Conservation (phyloP, 2,329 filamentous ascomycete species). For the Neonectria neomacrospora region DNA sequence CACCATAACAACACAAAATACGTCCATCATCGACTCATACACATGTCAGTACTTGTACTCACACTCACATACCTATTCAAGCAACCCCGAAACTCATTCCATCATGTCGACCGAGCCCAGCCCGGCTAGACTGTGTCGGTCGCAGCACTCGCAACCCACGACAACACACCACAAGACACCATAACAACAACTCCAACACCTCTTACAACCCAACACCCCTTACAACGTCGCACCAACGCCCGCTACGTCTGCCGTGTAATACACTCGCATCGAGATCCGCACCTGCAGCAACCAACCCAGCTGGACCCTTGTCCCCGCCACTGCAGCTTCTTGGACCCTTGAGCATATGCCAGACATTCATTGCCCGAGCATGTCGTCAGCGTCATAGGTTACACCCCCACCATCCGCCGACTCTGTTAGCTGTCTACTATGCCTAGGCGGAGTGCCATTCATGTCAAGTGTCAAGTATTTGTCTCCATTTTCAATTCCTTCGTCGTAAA, state of each 20-base stretch:
- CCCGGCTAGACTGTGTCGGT: too few relatives aligned
- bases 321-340: slow-evolving; percentile 1
- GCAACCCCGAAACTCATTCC: too few relatives aligned
- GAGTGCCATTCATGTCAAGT: slow-evolving; percentile 3
- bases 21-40: slow-evolving; percentile 4
- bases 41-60: neutral
- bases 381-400: slow-evolving; percentile 1
- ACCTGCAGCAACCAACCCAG: slow-evolving; percentile 33
- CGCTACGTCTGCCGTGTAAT: slow-evolving; percentile 36
- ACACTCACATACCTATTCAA: too few relatives aligned
- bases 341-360: neutral
- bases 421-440: too few relatives aligned
- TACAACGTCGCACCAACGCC: slow-evolving; percentile 23
- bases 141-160: too few relatives aligned
- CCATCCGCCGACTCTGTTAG: neutral
- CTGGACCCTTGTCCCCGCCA: slow-evolving; percentile 7
- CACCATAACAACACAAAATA: neutral
- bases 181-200: too few relatives aligned
- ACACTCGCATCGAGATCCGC: slow-evolving; percentile 44
- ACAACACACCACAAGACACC: neutral
- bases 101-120: too few relatives aligned
- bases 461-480: neutral
- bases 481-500: slow-evolving; percentile 7
- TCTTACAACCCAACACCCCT: neutral
- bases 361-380: neutral